phyloP scores from a whole-genome alignment of 73 alveolate genomes.

The Blepharisma stoltei region DNA sequence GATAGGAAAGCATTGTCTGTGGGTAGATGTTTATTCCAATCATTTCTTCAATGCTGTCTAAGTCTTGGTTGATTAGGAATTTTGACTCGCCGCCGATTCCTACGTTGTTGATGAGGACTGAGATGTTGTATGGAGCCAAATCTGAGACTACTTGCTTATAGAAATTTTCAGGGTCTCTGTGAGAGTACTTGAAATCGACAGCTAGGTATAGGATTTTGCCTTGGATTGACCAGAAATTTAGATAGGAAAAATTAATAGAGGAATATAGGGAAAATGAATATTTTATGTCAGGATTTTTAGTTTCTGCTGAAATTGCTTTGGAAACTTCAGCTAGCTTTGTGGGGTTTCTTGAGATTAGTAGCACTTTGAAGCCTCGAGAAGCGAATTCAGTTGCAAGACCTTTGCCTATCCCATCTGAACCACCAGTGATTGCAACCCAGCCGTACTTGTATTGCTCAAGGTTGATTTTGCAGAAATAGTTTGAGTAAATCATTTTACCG shows the following conservation, averaged over 20 bases:
- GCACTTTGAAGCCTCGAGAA: constrained; percentile 33
- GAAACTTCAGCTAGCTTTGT: constrained; percentile 34
- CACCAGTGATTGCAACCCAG: constrained; percentile 37
- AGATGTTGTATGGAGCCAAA: constrained; percentile 4
- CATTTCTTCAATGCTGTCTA: background rate
- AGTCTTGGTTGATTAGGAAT: background rate
- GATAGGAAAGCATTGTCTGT: constrained; percentile 15
- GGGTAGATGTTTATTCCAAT: constrained; percentile 25
- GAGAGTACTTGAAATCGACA: constrained; percentile 23
- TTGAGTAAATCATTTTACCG: background rate
- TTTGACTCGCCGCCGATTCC: background rate
- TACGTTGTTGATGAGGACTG: constrained; percentile 29
- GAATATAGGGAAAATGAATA: no score
- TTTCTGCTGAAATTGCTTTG: background rate
- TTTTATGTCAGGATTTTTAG: background rate
- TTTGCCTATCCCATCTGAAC: constrained; percentile 44
- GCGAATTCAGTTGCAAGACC: constrained; percentile 35
- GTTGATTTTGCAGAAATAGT: background rate
- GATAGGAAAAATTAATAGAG: no score
- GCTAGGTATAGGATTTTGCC: no score
- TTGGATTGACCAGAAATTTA: no score
- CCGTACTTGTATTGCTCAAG: constrained; percentile 11
- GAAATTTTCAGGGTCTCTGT: constrained; percentile 23
- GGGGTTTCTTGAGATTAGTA: constrained; percentile 22
- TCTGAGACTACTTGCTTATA: background rate